Base-by-base conservation (phyloP, 768 basidiomycete species). In the Xerocomus brunneocitrinus region DNA sequence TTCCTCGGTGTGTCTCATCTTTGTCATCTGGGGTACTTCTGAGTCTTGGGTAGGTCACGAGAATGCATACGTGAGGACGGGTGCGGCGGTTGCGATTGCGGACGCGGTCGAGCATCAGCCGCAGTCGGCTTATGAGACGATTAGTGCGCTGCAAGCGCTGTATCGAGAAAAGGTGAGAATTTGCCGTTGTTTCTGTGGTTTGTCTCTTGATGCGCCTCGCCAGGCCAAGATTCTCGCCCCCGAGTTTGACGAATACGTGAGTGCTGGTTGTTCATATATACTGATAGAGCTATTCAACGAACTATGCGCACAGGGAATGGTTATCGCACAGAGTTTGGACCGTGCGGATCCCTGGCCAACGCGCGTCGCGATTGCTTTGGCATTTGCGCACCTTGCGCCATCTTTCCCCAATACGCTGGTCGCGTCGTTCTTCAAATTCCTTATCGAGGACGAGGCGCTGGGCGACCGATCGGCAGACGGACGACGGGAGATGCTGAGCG, bases 191-290 rank as follows among this genome's bases (percentile, higher is more conserved):
- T 31, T 32, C 31, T 32, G 31, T 32, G 10, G 12, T 4, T 32
- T 32, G 31, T 32, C 9, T 32, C 31, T 10, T 32, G 30, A 32
- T 12, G 31, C 8, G 31, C 10, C 31, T 32, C 10, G 9, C 12
- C 31, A 32, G 31, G 90, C 92, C 3, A 93, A 87, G 67, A 79
- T 90, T 36, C 79, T 95, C 4, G 85, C 86, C 4, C 94, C 95
- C 0, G 91, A 97, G 67, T 98, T 90, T 63, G 97, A 98, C 67
- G 74, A 87, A 79, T 99, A 89, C 69, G 92, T 93, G 50, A 43
- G 87, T 72, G 1, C n/a, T 40, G 7, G n/a, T 19, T 47, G 24
- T 4, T 53, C 8, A 13, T 44, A 4, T 16, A 3, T 19, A 3
- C 5, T 30, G 28, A 30, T 6, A 8, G 3, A 25, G 4, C 13